A percentile compares a stretch with the other conserved stretches of the same genome.
phyloP scores from a whole-genome alignment of 345 rosid species.

The Pseudoturritis turrita region DNA sequence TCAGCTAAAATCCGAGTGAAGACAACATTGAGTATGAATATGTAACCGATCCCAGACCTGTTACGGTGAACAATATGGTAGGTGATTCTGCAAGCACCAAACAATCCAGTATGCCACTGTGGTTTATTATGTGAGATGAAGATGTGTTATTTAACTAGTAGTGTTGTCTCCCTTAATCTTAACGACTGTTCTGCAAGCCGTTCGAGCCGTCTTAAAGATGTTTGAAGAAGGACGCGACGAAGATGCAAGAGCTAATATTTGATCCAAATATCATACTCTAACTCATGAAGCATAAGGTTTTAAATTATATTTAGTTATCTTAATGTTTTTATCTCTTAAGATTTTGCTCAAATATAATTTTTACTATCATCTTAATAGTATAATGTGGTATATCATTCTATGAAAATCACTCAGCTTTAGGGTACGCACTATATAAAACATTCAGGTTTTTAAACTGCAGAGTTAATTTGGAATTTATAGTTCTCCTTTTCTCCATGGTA shows the following conservation, averaged over 20 bases:
- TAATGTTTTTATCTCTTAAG: neutral
- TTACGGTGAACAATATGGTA: slow-evolving; percentile 1
- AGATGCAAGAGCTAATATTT: slow-evolving; percentile 58
- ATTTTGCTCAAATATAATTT: neutral
- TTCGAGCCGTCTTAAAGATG: slow-evolving; percentile 47
- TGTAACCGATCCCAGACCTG: slow-evolving; percentile 7
- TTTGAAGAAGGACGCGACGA: slow-evolving; percentile 43
- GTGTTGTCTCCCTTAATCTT: neutral
- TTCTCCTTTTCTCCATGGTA: slow-evolving; percentile 61
- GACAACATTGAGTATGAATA: slow-evolving; percentile 1
- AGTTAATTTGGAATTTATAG: slow-evolving; percentile 48
- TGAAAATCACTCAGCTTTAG: too few relatives aligned
- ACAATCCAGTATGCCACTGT: slow-evolving; percentile 31
- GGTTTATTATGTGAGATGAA: neutral
- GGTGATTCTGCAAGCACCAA: neutral
- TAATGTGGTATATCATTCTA: too few relatives aligned
- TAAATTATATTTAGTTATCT: neutral
- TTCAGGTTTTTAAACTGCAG: slow-evolving; percentile 30
- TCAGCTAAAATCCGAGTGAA: neutral
- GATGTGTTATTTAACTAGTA: neutral
- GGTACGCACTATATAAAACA: too few relatives aligned
- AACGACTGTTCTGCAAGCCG: slow-evolving; percentile 41
- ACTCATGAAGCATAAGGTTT: slow-evolving; percentile 53
- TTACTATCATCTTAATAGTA: too few relatives aligned
- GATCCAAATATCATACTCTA: slow-evolving; percentile 42